Evolutionary conservation across 495 filamentous ascomycete species (phyloP).

Genomic region (Talaromyces liani): DNA sequence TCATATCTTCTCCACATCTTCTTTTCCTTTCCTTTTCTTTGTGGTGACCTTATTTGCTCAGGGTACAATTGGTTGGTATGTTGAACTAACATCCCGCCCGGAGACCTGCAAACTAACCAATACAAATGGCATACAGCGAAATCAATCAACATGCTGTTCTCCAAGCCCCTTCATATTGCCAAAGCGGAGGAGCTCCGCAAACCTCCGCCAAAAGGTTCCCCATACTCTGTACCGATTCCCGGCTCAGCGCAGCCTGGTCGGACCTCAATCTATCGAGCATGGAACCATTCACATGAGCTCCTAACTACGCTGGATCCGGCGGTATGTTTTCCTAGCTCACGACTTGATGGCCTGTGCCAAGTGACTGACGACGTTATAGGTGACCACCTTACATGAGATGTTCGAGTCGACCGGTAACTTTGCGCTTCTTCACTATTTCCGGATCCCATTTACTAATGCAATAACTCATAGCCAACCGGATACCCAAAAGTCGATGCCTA

Average conservation of each 20-base stretch:
- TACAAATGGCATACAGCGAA: not conserved
- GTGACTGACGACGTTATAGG: constrained; percentile 19
- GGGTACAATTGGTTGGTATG: not conserved
- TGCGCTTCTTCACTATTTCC: not conserved
- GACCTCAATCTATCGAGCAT: constrained; percentile 75
- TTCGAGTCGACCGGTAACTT: constrained; percentile 61
- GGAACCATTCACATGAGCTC: constrained; percentile 63
- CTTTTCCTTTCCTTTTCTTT: not conserved
- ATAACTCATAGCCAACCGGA: constrained; percentile 39
- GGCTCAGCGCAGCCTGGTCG: constrained; percentile 67
- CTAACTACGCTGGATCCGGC: constrained; percentile 68
- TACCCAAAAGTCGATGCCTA: constrained; percentile 59
- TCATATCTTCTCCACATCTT: not conserved
- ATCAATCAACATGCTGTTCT: constrained; percentile 32
- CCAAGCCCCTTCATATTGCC: constrained; percentile 31
- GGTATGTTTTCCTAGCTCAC: constrained; percentile 30
- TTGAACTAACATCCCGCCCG: not conserved
- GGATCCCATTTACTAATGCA: not conserved
- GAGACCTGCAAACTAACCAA: not conserved
- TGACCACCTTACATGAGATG: constrained; percentile 69
- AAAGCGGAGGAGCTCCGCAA: constrained; percentile 34
- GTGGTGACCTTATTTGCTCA: not conserved
- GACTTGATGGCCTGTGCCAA: not conserved
- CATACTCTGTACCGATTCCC: constrained; percentile 58
- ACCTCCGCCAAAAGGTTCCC: constrained; percentile 36